Evolutionary conservation across 495 filamentous ascomycete species (phyloP), one percentile per base, ranked within the genome.

Genomic region (Talaromyces borbonicus): DNA sequence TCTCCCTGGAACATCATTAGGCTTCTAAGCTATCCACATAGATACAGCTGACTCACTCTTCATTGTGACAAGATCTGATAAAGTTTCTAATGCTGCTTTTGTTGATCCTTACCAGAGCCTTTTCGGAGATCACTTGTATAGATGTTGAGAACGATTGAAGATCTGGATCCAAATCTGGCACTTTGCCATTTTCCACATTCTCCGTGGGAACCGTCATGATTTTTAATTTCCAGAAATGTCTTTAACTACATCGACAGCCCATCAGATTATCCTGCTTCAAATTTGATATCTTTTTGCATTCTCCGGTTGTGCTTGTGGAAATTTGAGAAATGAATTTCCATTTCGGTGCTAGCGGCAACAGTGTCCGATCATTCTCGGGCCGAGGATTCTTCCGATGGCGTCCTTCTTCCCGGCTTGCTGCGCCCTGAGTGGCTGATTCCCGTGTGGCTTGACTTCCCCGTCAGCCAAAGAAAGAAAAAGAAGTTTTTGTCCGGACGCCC

Each of bases 61-160:
- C 43, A 48, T 72, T 57, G 18, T 61, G 54, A 47, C 61, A 67
- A 39, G 56, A 52, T 36, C 48, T 40, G 1, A 57, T 57, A 33
- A 69, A 69, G 46, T 63, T 58, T 25, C 60, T 60, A 38, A 72
- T 51, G 26, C 60, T 57, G 3, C 68, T 67, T 54, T 63, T 67
- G 45, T 57, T 52, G 42, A 72, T 62, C 36, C 62, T 52, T 44
- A 53, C 46, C 46, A 72, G 52, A 14, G 56, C 63, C 22, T 63
- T 56, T 43, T 65, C 61, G 6, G 68, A 49, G 26, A 69, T 25
- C 40, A 70, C 48, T 56, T 69, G 59, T 56, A 68, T 58, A 49
- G 56, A 53, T 43, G 59, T 57, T 18, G 58, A 49, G 38, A 72
- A 57, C 9, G 52, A 54, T 39, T 68, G 62, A 57, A 72, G 63